A percentile compares a stretch with the other conserved stretches of the same genome.
Conservation (phyloP, 352 stramenopile species). For the Blastocystis sp. region DNA sequence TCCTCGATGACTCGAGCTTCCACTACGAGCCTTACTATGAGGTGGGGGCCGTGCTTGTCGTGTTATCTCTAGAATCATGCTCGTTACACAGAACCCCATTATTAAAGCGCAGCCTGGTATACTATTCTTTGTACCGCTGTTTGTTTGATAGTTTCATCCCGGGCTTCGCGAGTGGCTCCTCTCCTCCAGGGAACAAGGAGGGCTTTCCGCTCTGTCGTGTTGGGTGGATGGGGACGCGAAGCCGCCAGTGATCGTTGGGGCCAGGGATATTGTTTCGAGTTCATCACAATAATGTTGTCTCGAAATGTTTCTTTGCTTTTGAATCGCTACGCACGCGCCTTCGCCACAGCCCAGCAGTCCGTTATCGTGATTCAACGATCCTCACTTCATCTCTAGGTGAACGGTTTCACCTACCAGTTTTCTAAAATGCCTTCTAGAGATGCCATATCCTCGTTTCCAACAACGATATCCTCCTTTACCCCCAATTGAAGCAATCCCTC, state of each 20-base stretch:
- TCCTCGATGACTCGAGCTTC: constrained; percentile 67
- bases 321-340: neutral
- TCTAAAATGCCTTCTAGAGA: constrained; percentile 3
- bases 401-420: constrained; percentile 30
- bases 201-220: too few species aligned
- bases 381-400: constrained; percentile 2
- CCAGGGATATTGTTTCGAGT: neutral
- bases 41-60: neutral
- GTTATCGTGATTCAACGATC: neutral
- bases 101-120: constrained; percentile 60
- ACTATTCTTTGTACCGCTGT: constrained; percentile 26
- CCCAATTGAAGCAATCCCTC: constrained; percentile 76
- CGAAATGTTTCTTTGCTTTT: too few species aligned
- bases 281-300: constrained; percentile 12
- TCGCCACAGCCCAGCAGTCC: neutral
- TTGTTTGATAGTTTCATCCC: neutral
- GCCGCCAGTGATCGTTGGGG: neutral
- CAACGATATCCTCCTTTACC: constrained; percentile 13
- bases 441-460: constrained; percentile 27
- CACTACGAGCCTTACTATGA: constrained; percentile 70
- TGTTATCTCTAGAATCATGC: constrained; percentile 38
- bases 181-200: too few species aligned
- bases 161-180: too few species aligned
- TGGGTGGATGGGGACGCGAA: too few species aligned
- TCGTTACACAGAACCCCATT: constrained; percentile 57